phyloP scores from a whole-genome alignment of 805 yeast genomes.

The Zygoascus bituminiphila region DNA sequence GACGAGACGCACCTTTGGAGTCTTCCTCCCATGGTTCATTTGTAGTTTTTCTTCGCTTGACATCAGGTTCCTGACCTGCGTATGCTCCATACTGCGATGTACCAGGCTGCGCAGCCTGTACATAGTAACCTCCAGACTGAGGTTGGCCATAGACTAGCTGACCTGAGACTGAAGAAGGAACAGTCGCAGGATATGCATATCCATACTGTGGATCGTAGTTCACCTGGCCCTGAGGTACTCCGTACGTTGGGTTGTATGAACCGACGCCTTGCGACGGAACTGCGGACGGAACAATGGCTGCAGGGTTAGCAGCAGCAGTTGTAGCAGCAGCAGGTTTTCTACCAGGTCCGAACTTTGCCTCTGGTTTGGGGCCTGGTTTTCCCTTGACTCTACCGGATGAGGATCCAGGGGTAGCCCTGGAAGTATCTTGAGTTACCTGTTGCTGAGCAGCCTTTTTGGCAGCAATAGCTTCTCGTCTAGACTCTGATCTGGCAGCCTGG shows the following conservation, averaged over 20 bases:
- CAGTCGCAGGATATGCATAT: neutral
- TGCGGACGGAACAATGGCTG: too few relatives aligned
- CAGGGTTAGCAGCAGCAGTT: neutral
- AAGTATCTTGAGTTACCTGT: slow-evolving; percentile 14
- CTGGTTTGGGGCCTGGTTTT: neutral
- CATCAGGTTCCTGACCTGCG: neutral
- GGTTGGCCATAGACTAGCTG: neutral
- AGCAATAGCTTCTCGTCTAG: slow-evolving; percentile 86
- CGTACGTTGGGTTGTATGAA: neutral
- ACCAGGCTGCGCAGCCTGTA: neutral
- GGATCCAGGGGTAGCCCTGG: neutral
- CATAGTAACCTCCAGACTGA: neutral
- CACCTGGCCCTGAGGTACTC: neutral
- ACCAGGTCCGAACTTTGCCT: neutral
- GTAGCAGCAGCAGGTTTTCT: neutral
- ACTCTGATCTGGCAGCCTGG: slow-evolving; percentile 72
- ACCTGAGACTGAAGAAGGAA: neutral
- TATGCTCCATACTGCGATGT: neutral
- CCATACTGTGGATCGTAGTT: neutral
- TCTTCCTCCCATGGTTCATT: neutral
- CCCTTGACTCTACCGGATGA: neutral
- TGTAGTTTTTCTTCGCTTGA: neutral
- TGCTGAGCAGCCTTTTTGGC: slow-evolving; percentile 58
- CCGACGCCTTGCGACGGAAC: too few relatives aligned
- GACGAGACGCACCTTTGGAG: neutral